Evolutionary conservation across 225 moss, liverwort and hornwort species (phyloP), one percentile per base, ranked within the genome.

Genomic region (Pseudisothecium myosuroides): DNA sequence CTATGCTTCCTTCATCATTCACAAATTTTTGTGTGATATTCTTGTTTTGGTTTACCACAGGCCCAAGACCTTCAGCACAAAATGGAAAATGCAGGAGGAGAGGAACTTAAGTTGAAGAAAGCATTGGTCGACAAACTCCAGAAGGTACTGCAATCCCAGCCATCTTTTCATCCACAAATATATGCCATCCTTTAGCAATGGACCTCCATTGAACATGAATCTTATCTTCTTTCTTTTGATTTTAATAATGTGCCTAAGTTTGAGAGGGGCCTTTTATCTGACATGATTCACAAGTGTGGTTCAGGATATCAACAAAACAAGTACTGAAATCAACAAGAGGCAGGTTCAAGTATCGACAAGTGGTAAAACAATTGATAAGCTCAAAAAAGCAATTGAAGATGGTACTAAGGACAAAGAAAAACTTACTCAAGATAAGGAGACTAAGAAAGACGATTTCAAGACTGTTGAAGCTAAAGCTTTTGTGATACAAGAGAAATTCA

Each of bases 41-140:
- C 61, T 55, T 74, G 69, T 83, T 81, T 64, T 37, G 39, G 54
- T 55, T 80, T 73, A 52, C 58, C 67, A 63, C 92, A 98, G 98
- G 94, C 95, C 37, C 95, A 94, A 87, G 97, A 96, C 31, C 92
- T 98, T 83, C 96, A 97, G 91, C 83, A 93, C 84, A 95, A 94
- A 94, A 92, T 98, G 94, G 97, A 98, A 88, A 90, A 94, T 91
- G 98, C 97, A 20, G 98, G 97, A 81, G 97, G 97, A 79, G 98
- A 96, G 82, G 95, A 92, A 84, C 91, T 98, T 69, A 96, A 96
- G 90, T 92, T 96, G 91, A 96, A 96, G 90, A 96, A 96, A 87
- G 91, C 90, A 32, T 85, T 94, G 82, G 97, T 98, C 49, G 95
- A 93, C 24, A 97, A 95, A 84, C 90, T 97, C 81, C 96, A 96